Percentiles rank a stretch among this genome's conserved stretches.
Conservation (phyloP, 1,284 basidiomycete species). For the Sporisorium reilianum region DNA sequence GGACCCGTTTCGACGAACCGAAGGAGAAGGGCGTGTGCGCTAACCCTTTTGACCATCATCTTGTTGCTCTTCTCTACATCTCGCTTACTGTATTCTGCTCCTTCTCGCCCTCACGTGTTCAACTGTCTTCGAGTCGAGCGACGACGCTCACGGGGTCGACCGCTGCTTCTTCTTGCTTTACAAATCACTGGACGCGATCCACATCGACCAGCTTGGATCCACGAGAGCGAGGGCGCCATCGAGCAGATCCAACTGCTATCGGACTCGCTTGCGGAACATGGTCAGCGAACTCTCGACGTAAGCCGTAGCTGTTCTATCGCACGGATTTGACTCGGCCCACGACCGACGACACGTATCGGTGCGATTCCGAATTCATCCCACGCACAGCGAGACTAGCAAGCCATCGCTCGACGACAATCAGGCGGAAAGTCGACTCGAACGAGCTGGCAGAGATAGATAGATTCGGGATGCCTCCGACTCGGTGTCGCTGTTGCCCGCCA, state of each 20-base stretch:
- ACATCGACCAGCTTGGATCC: too few species aligned
- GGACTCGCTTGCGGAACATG: neutral
- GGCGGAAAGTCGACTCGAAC: too few species aligned
- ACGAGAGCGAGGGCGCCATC: neutral
- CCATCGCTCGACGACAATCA: too few species aligned
- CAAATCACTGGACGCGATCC: neutral
- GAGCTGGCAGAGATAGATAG: neutral
- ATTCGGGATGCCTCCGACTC: constrained; percentile 31
- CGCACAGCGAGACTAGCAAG: neutral
- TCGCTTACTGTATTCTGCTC: too few species aligned
- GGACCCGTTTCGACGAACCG: too few species aligned
- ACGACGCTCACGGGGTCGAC: neutral
- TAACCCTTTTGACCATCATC: constrained; percentile 1
- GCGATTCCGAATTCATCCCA: too few species aligned
- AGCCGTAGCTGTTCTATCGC: constrained; percentile 4
- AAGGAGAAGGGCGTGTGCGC: too few species aligned
- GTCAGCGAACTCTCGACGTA: neutral
- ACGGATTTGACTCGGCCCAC: neutral
- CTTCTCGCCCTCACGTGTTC: neutral
- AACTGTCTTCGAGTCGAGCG: too few species aligned
- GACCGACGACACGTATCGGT: too few species aligned
- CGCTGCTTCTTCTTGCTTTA: neutral
- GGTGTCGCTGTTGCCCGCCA: constrained; percentile 13
- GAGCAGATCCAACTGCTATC: neutral
- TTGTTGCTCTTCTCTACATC: too few species aligned